A percentile compares a stretch with the other conserved stretches of the same genome.
Conservation (phyloP, 2,329 filamentous ascomycete genomes). For the Drechmeria coniospora region DNA sequence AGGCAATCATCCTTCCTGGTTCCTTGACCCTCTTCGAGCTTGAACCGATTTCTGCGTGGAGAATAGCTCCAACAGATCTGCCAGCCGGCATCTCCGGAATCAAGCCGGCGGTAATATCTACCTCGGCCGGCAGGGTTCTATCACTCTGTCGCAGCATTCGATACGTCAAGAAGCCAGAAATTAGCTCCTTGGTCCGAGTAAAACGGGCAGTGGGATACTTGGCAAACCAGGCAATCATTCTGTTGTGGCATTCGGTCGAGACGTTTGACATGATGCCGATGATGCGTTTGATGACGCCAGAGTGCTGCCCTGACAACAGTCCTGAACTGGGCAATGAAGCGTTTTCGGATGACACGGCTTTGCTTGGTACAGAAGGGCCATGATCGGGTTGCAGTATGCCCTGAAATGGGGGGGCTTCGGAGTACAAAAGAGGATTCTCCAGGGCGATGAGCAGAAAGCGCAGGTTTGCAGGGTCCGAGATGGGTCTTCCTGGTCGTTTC, state of each 20-base stretch:
- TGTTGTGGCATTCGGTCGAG: slow-evolving; percentile 58
- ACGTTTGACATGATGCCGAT: slow-evolving; percentile 67
- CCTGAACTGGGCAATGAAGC: slow-evolving; percentile 18
- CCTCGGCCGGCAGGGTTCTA: slow-evolving; percentile 42
- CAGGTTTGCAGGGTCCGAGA: slow-evolving; percentile 53
- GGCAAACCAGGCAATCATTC: slow-evolving; percentile 65
- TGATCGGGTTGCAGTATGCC: slow-evolving; percentile 22
- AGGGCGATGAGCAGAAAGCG: slow-evolving; percentile 67
- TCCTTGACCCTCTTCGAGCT: slow-evolving; percentile 39
- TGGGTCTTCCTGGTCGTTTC: slow-evolving; percentile 58
- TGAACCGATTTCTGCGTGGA: slow-evolving; percentile 61
- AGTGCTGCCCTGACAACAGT: slow-evolving; percentile 50
- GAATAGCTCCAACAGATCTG: slow-evolving; percentile 46
- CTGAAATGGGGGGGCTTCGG: slow-evolving; percentile 21
- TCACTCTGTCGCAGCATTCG: slow-evolving; percentile 57
- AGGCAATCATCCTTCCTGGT: slow-evolving; percentile 41
- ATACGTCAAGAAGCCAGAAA: slow-evolving; percentile 68
- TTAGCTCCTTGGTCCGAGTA: slow-evolving; percentile 57
- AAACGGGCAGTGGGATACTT: slow-evolving; percentile 54
- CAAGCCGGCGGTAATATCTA: slow-evolving; percentile 49
- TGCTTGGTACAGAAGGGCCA: slow-evolving; percentile 2
- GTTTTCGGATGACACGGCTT: slow-evolving; percentile 7
- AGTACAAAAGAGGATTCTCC: slow-evolving; percentile 60
- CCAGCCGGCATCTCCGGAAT: slow-evolving; percentile 57
- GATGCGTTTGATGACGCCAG: slow-evolving; percentile 72